phyloP scores from a whole-genome alignment of 2,329 filamentous ascomycete species.

The Talaromyces sp. region DNA sequence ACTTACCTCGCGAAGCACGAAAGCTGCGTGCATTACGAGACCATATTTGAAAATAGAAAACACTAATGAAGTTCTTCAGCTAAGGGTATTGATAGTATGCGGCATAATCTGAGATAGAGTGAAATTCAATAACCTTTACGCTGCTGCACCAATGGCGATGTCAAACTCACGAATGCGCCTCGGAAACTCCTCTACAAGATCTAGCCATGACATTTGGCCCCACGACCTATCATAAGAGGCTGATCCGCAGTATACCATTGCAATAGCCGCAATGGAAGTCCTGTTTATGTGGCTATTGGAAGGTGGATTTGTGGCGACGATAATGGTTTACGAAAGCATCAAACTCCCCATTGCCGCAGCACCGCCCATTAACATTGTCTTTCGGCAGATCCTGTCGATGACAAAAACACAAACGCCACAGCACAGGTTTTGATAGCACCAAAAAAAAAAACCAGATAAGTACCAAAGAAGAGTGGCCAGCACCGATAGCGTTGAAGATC shows the following conservation, averaged over 20 bases:
- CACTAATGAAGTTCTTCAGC: slow-evolving; percentile 44
- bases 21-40: background rate
- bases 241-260: slow-evolving; percentile 42
- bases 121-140: slow-evolving; percentile 27
- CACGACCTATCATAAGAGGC: slow-evolving; percentile 24
- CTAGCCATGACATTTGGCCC: slow-evolving; percentile 25
- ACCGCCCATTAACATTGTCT: slow-evolving; percentile 47
- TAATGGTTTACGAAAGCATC: slow-evolving; percentile 51
- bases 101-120: slow-evolving; percentile 25
- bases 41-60: slow-evolving; percentile 39
- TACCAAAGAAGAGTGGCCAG: slow-evolving; percentile 48
- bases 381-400: slow-evolving; percentile 50
- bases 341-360: slow-evolving; percentile 50
- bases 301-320: slow-evolving; percentile 43
- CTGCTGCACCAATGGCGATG: slow-evolving; percentile 23
- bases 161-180: slow-evolving; percentile 24
- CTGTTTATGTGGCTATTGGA: slow-evolving; percentile 28
- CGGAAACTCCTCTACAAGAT: slow-evolving; percentile 25
- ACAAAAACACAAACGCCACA: slow-evolving; percentile 47
- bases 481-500: slow-evolving; percentile 51
- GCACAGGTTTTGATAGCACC: slow-evolving; percentile 49
- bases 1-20: no score
- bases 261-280: slow-evolving; percentile 45
- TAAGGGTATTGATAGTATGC: slow-evolving; percentile 39
- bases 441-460: slow-evolving; percentile 44